Evolutionary conservation across 1,284 basidiomycete species (phyloP), one percentile per base, ranked within the genome.

Genomic region (Mixia osmundae): DNA sequence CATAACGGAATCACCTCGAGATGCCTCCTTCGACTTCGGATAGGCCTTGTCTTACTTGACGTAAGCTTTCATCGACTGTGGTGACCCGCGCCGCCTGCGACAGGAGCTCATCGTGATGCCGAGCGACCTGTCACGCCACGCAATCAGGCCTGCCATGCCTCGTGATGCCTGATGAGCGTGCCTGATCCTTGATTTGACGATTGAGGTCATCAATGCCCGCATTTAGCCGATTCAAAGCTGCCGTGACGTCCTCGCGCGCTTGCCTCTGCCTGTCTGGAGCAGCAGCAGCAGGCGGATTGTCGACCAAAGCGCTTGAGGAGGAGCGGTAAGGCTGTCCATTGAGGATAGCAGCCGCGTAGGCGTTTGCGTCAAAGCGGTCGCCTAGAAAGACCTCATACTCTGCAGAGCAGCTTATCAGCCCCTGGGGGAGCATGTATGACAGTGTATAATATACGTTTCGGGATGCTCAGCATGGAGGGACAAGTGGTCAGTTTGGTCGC

Each of bases 241-340:
- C 67, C 5, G 76, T 75, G 3, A 87, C 71, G 47, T 89, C 83
- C 43, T 80, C 79, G n/a, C n/a, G n/a, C n/a, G n/a, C n/a, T n/a
- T n/a, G n/a, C n/a, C n/a, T n/a, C n/a, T n/a, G n/a, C n/a, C n/a
- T n/a, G n/a, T n/a, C n/a, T 22, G 24, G 25, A 6, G 11, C 23
- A 7, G 3, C 37, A 25, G 21, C 35, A 21, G 23, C 11, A 20
- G 35, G 23, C 24, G 1, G 14, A 24, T 15, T 26, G 29, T 31
- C 35, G 5, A 34, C 25, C 36, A 34, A n/a, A 9, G 32, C 25
- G 15, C 37, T 23, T 3, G 37, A 36, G 7, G 54, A 37, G 26
- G 52, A 15, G 16, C 65, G 58, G 50, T 83, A 80, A 0, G 68
- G 54, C 45, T 78, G 72, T 19, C 76, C 75, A 8, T 78, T 71